Base-by-base conservation (phyloP, 108 stramenopile genomes). In the Cyclotella baltica region DNA sequence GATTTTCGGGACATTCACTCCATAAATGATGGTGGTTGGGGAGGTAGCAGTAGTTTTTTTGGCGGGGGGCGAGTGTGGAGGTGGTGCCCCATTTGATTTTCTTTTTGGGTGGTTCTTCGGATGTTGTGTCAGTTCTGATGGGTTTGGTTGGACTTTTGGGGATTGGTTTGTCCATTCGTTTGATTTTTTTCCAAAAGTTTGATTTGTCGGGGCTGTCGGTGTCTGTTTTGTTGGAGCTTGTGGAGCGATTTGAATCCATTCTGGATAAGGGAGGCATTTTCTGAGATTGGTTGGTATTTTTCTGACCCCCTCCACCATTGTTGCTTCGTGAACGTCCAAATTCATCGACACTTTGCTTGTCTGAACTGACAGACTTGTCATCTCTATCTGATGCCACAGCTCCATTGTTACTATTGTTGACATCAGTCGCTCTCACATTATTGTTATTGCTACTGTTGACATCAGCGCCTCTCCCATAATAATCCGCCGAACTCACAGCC, bases 1-100 rank as follows among this genome's bases (percentile, higher is more conserved):
- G 20, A 67, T 67, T 67, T 0, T 67, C 23, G 11, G 67, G 67
- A 51, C 67, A 67, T 33, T 67, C 22, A 51, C 50, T 67, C 67
- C 67, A 67, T 23, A 67, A 20, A 27, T 67, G 67, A 52, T 67
- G 15, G 23, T 67, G 67, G 19, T 31, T 50, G n/a, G 47, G 47
- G 23, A 31, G 16, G n/a, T 67, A 52, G 29, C 47, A 67, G 28
- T 51, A 51, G 19, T 67, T 67, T 16, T 31, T 31, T n/a, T 67
- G 4, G 0, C 15, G 29, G 16, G n/a, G 50, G 13, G 50, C 15
- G 4, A 16, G 13, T 2, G 50, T 33, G 9, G 16, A n/a, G 27
- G 50, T 31, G 5, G 30, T 50, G n/a, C 63, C 63, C 63, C 63
- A 52, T 11, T 28, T 43, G 29, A 67, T 52, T 33, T n/a, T 13